phyloP scores from a whole-genome alignment of 805 yeast species.

The Zygotorulaspora sp. region DNA sequence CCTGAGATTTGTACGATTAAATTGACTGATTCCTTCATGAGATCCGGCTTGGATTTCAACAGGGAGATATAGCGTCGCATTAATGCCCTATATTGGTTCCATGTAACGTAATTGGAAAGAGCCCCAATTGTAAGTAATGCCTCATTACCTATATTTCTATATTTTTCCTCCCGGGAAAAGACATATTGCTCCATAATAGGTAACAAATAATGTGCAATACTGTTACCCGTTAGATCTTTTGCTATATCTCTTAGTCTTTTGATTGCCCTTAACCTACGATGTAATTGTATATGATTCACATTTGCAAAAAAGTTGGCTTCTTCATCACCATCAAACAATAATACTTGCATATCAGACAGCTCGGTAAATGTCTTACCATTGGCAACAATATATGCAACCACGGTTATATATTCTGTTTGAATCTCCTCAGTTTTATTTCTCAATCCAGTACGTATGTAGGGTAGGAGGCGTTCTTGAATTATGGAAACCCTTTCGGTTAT shows the following conservation, averaged over 20 bases:
- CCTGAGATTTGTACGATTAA: constrained; percentile 55
- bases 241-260: constrained; percentile 53
- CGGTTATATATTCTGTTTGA: constrained; percentile 64
- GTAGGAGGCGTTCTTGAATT: constrained; percentile 54
- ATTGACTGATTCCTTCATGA: constrained; percentile 52
- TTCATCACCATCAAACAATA: constrained; percentile 64
- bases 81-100: constrained; percentile 78
- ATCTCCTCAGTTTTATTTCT: constrained; percentile 55
- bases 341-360: constrained; percentile 59
- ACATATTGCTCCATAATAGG: constrained; percentile 85
- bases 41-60: constrained; percentile 44
- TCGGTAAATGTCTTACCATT: constrained; percentile 44
- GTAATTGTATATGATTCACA: constrained; percentile 76
- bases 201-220: constrained; percentile 71
- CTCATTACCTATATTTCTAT: constrained; percentile 59
- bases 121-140: constrained; percentile 58
- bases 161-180: constrained; percentile 51
- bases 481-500: constrained; percentile 33
- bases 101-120: constrained; percentile 55
- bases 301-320: constrained; percentile 79
- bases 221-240: constrained; percentile 44
- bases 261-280: constrained; percentile 81
- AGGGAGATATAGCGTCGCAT: constrained; percentile 60
- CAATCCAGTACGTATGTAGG: constrained; percentile 62
- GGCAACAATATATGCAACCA: constrained; percentile 60